These are phyloP conservation scores for Haberlea rhodopensis DNA, from an alignment of 257 asterid genomes.

Conservation along the genomic window DNA sequence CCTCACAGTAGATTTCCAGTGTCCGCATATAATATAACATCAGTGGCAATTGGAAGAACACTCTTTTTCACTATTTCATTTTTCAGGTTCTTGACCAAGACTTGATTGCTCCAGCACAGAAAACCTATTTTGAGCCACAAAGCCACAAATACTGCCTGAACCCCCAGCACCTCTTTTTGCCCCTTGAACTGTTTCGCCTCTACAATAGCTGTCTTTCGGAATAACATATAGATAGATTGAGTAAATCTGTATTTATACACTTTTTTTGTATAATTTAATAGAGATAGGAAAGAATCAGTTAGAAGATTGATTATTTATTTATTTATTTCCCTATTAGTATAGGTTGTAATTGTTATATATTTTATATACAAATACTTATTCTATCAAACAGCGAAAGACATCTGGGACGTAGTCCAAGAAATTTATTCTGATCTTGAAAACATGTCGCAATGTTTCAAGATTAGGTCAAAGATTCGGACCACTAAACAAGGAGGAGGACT, in stretches of 20 bases:
- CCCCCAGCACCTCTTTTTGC: conserved; percentile 89
- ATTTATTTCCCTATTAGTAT: too few relatives aligned
- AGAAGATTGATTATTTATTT: too few relatives aligned
- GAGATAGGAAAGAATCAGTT: too few relatives aligned
- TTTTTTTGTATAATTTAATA: too few relatives aligned
- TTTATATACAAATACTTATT: too few relatives aligned
- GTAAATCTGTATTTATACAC: too few relatives aligned
- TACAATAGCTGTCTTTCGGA: conserved; percentile 77
- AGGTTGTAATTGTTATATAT: too few relatives aligned
- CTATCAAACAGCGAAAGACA: background rate
- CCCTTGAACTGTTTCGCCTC: conserved; percentile 83
- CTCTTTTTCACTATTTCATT: too few relatives aligned
- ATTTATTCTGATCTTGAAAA: background rate
- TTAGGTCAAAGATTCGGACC: background rate
- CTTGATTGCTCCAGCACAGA: conserved; percentile 93
- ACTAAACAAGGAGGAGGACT: background rate
- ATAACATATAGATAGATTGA: conserved; percentile 70
- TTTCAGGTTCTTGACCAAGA: too few relatives aligned
- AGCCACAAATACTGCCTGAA: conserved; percentile 85
- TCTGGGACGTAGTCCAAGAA: background rate
- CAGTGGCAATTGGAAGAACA: too few relatives aligned
- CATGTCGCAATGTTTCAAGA: background rate
- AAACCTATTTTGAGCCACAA: conserved; percentile 85
- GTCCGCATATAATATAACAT: conserved; percentile 92
- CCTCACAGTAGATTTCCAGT: conserved; percentile 91